phyloP scores from a whole-genome alignment of 345 rosid species.

The Eucalyptus polybractea region DNA sequence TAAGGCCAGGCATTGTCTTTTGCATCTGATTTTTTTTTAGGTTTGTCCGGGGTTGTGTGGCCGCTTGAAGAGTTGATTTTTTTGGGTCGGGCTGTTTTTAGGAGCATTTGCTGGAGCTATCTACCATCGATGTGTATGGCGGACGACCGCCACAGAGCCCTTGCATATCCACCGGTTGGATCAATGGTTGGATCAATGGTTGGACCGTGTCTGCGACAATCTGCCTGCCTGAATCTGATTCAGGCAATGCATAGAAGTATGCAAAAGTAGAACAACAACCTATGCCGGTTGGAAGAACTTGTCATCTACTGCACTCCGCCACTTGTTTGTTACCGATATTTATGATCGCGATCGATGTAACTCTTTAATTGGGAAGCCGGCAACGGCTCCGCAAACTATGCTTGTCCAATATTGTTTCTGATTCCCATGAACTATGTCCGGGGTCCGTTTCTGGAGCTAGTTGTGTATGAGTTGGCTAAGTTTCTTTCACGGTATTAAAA shows the following conservation, averaged over 20 bases:
- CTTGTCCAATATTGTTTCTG: too few species aligned
- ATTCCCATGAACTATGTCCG: too few species aligned
- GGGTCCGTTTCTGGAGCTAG: too few species aligned
- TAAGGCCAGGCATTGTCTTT: not conserved
- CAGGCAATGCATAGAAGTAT: not conserved
- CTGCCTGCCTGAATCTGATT: too few species aligned
- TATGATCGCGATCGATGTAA: not conserved
- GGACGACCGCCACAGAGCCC: not conserved
- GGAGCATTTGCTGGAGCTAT: not conserved
- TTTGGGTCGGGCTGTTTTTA: not conserved
- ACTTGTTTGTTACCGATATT: not conserved
- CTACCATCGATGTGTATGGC: not conserved
- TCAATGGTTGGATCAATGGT: not conserved
- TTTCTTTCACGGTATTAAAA: too few species aligned
- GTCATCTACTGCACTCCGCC: not conserved
- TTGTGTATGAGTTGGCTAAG: too few species aligned
- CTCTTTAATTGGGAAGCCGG: not conserved
- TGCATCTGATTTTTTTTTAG: not conserved
- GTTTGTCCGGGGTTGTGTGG: not conserved
- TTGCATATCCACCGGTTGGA: not conserved
- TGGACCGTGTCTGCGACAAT: not conserved
- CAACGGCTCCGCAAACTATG: not conserved
- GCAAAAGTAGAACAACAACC: not conserved
- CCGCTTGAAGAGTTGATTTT: not conserved
- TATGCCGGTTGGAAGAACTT: not conserved